Evolutionary conservation across 2,329 filamentous ascomycete genomes (phyloP).

Genomic region (Scedosporium apiospermum): DNA sequence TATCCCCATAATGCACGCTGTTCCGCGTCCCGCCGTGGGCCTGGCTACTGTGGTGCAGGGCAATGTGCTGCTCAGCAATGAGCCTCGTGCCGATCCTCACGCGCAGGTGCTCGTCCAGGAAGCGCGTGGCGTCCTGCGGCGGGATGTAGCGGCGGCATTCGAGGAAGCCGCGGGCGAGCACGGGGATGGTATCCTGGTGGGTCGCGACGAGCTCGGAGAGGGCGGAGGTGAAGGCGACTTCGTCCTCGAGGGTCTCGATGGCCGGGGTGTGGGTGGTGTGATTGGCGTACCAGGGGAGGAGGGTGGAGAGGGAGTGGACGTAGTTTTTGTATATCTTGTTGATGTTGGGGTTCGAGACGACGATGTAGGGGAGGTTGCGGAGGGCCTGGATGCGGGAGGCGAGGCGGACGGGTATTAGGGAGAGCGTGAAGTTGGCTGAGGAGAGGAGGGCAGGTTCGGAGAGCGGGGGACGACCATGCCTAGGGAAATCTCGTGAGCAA

Average conservation of each 20-base stretch:
- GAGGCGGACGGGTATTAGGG: constrained; percentile 81
- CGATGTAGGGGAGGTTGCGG: constrained; percentile 90
- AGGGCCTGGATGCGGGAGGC: constrained; percentile 90
- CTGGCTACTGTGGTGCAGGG: constrained; percentile 64
- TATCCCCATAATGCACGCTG: constrained; percentile 36
- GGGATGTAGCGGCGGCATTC: constrained; percentile 89
- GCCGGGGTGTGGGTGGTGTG: constrained; percentile 46
- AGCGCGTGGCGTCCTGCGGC: constrained; percentile 72
- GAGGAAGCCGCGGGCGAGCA: constrained; percentile 82
- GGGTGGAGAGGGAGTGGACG: constrained; percentile 79
- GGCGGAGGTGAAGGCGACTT: constrained; percentile 83
- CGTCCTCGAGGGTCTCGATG: constrained; percentile 63
- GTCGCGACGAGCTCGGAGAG: constrained; percentile 93
- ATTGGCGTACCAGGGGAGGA: constrained; percentile 61
- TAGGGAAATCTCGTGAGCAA: constrained; percentile 15
- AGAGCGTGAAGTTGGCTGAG: constrained; percentile 92
- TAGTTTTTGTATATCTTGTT: constrained; percentile 95
- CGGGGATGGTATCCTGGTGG: constrained; percentile 88
- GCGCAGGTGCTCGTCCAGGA: constrained; percentile 87
- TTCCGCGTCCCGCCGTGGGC: constrained; percentile 27
- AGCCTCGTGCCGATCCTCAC: constrained; percentile 89
- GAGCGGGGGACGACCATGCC: constrained; percentile 74
- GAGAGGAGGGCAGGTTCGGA: constrained; percentile 70
- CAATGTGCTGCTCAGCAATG: constrained; percentile 94
- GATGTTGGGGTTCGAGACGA: constrained; percentile 95